These are phyloP conservation scores for Psilocybe cyanescens DNA, from an alignment of 768 basidiomycete genomes.

Conservation along the genomic window DNA sequence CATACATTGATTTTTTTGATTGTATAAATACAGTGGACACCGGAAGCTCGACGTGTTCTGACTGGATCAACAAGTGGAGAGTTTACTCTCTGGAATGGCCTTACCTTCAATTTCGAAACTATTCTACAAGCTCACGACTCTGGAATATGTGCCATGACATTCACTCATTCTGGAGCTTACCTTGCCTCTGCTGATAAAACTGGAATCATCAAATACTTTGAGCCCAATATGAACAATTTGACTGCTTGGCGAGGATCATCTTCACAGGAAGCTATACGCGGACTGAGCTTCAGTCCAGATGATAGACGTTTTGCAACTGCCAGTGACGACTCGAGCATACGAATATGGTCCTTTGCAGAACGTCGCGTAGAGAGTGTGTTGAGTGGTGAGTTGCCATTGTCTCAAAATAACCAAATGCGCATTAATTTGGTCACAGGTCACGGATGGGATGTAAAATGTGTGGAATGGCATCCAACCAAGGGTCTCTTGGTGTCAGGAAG, in stretches of 20 bases:
- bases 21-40: constrained; percentile 80
- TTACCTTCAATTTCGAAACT: constrained; percentile 99
- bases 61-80: constrained; percentile 97
- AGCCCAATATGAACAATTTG: constrained; percentile 98
- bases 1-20: neutral
- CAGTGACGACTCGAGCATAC: constrained; percentile 93
- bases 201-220: constrained; percentile 98
- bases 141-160: constrained; percentile 86
- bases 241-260: constrained; percentile 89
- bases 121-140: constrained; percentile 99
- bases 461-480: constrained; percentile 98
- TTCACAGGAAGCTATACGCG: constrained; percentile 89
- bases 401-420: neutral
- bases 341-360: constrained; percentile 95
- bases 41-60: constrained; percentile 89
- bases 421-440: constrained; percentile 61
- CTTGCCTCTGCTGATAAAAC: constrained; percentile 92
- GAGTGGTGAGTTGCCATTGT: constrained; percentile 57
- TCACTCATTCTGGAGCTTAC: constrained; percentile 93
- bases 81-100: constrained; percentile 98
- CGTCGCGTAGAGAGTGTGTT: constrained; percentile 87
- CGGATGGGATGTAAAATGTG: constrained; percentile 98
- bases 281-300: constrained; percentile 89
- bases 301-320: constrained; percentile 93
- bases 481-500: constrained; percentile 93